Evolutionary conservation across 169 alveolate species (phyloP).

Genomic region (Eimeria zaria): DNA sequence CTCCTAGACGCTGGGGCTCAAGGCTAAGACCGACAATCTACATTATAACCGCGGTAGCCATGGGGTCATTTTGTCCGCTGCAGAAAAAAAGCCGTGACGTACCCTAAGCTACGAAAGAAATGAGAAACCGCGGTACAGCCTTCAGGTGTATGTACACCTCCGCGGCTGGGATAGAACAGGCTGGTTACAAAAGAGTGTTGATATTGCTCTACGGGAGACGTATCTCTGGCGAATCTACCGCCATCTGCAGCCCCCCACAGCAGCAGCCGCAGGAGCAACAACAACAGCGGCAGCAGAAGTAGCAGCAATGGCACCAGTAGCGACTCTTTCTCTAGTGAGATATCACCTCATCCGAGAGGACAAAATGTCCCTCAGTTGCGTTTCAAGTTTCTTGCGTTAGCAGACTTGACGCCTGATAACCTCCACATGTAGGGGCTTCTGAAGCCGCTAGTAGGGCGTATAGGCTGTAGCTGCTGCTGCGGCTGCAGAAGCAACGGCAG

Average conservation of each 20-base stretch:
- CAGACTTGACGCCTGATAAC: not conserved
- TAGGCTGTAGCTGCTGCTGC: no score
- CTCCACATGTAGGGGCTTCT: not conserved
- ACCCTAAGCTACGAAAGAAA: conserved; percentile 31
- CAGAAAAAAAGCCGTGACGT: conserved; percentile 31
- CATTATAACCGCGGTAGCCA: no score
- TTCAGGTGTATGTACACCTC: not conserved
- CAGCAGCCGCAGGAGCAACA: no score
- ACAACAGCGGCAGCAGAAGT: not conserved
- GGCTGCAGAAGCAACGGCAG: no score
- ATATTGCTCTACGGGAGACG: not conserved
- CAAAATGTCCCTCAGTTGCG: not conserved
- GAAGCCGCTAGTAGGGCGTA: not conserved
- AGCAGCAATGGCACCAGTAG: not conserved
- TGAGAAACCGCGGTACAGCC: not conserved
- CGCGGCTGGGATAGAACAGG: not conserved
- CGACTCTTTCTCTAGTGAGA: not conserved
- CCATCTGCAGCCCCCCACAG: no score
- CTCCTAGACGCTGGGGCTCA: not conserved
- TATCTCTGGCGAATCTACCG: not conserved
- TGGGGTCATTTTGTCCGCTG: not conserved
- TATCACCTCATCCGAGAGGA: not conserved
- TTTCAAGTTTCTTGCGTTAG: not conserved
- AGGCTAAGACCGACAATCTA: not conserved
- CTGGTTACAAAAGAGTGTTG: not conserved